Evolutionary conservation across 495 filamentous ascomycete genomes (phyloP), one percentile per base, ranked within the genome.

Genomic region (Geoglossum glabrum): DNA sequence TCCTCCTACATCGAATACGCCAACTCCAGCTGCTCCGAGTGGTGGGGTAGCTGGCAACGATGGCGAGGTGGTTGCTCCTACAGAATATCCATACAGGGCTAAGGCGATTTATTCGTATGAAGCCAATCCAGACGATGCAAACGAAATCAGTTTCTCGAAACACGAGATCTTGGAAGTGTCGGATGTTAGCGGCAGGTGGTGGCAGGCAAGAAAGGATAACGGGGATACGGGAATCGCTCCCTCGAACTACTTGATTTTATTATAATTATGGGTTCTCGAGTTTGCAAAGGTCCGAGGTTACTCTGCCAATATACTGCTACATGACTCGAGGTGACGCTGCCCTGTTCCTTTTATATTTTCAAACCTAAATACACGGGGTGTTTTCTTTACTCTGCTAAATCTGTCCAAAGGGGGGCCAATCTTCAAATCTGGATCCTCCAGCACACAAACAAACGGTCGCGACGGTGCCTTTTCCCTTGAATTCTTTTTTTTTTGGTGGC

Each of bases 31-130:
- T 43, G 56, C 23, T 19, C 5, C 30, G 17, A 49, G 27, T 25
- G 43, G 25, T 49, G 56, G 56, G 15, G 23, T 49, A 19, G 33
- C 25, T 11, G 56, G 23, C 13, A 40, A 8, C n/a, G 43, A 34
- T 2, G 43, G 56, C 19, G 87, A 92, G 67, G 81, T 93, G 11
- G 77, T 81, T 0, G 79, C 80, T 30, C 85, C 88, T 0, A 90
- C 87, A 46, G 93, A 97, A 64, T 98, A 98, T 71, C 92, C 90
- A 9, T 97, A 97, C 68, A 82, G 84, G 27, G 92, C 92, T 7
- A 96, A 96, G 77, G 92, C 92, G 45, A 98, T 98, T 66, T 98
- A 97, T 73, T 89, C 84, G 61, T 98, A 98, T 71, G 90, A 97
- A 66, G 92, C 92, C 57, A 97, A 97, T 67, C 92, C 92, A 1